These are phyloP conservation scores for Zelopaecilomyces penicillatus DNA, from an alignment of 2,329 filamentous ascomycete genomes.

Conservation along the genomic window DNA sequence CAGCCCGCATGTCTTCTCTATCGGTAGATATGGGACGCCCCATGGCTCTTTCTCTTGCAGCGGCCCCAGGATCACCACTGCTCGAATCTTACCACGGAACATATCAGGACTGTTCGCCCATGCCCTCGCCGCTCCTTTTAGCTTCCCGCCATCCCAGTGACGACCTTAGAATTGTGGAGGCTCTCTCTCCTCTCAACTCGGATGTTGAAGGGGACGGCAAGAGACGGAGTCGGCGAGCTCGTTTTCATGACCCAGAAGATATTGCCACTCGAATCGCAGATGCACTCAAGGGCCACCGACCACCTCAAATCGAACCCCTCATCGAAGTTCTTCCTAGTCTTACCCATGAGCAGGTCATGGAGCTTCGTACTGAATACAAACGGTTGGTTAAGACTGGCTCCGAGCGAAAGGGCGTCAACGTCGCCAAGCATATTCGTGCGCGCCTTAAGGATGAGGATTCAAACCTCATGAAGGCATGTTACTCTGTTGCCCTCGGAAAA, in stretches of 20 bases:
- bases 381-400: conserved; percentile 70
- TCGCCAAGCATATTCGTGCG: conserved; percentile 75
- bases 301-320: conserved; percentile 61
- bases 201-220: conserved; percentile 35
- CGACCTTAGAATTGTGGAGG: conserved; percentile 39
- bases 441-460: conserved; percentile 65
- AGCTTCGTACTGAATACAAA: conserved; percentile 85
- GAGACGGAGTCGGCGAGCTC: conserved; percentile 47
- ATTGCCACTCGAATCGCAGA: conserved; percentile 70
- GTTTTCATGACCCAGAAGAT: conserved; percentile 79
- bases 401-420: conserved; percentile 69
- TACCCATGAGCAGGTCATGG: conserved; percentile 79
- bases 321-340: conserved; percentile 78
- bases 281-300: conserved; percentile 59
- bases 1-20: conserved; percentile 43
- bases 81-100: conserved; percentile 90
- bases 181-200: conserved; percentile 44
- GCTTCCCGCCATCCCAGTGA: conserved; percentile 39
- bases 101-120: conserved; percentile 88
- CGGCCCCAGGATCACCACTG: conserved; percentile 70
- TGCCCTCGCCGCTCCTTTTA: conserved; percentile 72
- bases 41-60: conserved; percentile 36
- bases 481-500: conserved; percentile 76
- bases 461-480: conserved; percentile 82
- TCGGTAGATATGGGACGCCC: conserved; percentile 39